Conservation (phyloP, 805 yeast genomes). For the Pichia heedii region DNA sequence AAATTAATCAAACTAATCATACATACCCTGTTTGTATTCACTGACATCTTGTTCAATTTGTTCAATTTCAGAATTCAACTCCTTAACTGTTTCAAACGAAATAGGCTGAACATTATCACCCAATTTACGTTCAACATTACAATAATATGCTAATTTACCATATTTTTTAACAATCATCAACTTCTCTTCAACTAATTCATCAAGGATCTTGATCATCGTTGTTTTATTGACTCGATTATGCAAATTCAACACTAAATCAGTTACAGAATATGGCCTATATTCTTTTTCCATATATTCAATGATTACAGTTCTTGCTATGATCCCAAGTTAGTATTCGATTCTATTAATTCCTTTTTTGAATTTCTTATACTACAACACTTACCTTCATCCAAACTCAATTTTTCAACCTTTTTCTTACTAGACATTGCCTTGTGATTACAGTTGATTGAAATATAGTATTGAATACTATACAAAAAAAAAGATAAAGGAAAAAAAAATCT, state of each 20-base stretch:
- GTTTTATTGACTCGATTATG: slow-evolving; percentile 32
- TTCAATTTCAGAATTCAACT: not conserved
- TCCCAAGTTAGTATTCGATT: not conserved
- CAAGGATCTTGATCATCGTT: slow-evolving; percentile 29
- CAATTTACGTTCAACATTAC: slow-evolving; percentile 22
- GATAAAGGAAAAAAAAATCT: not conserved
- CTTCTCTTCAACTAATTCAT: slow-evolving; percentile 25
- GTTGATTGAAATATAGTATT: too few relatives aligned
- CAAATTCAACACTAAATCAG: slow-evolving; percentile 37
- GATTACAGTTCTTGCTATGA: slow-evolving; percentile 6
- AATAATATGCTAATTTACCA: slow-evolving; percentile 37
- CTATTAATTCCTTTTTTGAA: not conserved
- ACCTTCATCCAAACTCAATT: slow-evolving; percentile 12
- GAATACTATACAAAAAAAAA: too few relatives aligned
- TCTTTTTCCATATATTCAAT: slow-evolving; percentile 32
- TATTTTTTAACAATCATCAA: slow-evolving; percentile 32
- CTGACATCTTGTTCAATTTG: not conserved
- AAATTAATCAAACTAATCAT: too few relatives aligned
- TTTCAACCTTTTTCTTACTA: slow-evolving; percentile 7
- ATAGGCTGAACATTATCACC: not conserved
- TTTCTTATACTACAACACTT: slow-evolving; percentile 1
- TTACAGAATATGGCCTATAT: slow-evolving; percentile 39
- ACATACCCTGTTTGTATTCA: not conserved
- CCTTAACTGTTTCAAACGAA: slow-evolving; percentile 4
- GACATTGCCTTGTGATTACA: not conserved